phyloP scores from a whole-genome alignment of 805 yeast genomes.

The Saccharomyces mikatae region DNA sequence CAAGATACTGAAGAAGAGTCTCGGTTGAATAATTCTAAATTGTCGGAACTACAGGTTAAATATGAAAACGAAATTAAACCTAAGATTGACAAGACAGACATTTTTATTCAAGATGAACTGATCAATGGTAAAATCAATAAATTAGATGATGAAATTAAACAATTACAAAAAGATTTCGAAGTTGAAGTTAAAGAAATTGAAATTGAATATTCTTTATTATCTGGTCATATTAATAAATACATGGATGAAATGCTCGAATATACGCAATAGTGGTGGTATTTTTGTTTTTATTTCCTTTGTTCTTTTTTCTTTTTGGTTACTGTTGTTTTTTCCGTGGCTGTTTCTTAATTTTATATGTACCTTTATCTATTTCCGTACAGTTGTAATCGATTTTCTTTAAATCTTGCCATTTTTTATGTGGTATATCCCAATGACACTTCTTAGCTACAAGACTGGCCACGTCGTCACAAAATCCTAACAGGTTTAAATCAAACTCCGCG shows the following conservation, averaged over 20 bases:
- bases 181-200: conserved; percentile 46
- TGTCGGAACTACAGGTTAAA: conserved; percentile 38
- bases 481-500: conserved; percentile 67
- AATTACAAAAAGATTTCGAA: conserved; percentile 39
- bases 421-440: conserved; percentile 51
- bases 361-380: conserved; percentile 22
- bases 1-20: conserved; percentile 38
- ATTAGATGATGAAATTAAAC: conserved; percentile 24
- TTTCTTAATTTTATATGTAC: conserved; percentile 27
- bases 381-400: conserved; percentile 18
- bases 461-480: conserved; percentile 79
- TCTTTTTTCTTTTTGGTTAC: not conserved
- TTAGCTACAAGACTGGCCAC: conserved; percentile 59
- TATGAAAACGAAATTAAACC: conserved; percentile 42
- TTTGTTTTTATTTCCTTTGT: not conserved
- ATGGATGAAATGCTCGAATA: conserved; percentile 21
- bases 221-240: conserved; percentile 47
- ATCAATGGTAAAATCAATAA: conserved; percentile 35
- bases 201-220: conserved; percentile 45
- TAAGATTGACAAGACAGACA: conserved; percentile 41
- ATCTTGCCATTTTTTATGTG: conserved; percentile 43
- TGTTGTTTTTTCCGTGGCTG: conserved; percentile 1
- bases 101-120: conserved; percentile 34
- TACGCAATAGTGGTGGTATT: conserved; percentile 5
- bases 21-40: conserved; percentile 37